A percentile compares a stretch with the other conserved stretches of the same genome.
phyloP scores from a whole-genome alignment of 1,284 basidiomycete species.

The Ceratobasidium sp. region DNA sequence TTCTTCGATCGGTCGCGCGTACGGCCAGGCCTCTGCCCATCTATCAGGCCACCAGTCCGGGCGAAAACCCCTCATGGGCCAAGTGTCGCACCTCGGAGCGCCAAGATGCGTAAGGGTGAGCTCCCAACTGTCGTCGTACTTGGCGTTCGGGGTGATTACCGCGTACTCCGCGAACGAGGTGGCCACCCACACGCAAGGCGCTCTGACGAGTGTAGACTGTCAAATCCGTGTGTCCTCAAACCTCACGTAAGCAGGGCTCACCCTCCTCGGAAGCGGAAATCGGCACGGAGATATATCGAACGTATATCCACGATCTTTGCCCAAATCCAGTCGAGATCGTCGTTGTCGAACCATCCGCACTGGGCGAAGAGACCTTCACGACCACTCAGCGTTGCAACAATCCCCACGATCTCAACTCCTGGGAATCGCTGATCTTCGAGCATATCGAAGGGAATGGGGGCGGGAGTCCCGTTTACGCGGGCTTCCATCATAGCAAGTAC shows the following conservation, averaged over 20 bases:
- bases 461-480: background rate
- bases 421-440: slow-evolving; percentile 1
- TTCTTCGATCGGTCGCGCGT: background rate
- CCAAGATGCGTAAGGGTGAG: background rate
- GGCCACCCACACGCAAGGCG: background rate
- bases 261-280: slow-evolving; percentile 17
- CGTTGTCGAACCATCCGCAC: slow-evolving; percentile 29
- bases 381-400: background rate
- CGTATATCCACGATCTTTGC: background rate
- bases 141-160: background rate
- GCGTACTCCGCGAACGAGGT: slow-evolving; percentile 21
- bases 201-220: background rate
- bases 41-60: slow-evolving; percentile 18
- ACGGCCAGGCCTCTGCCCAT: slow-evolving; percentile 2
- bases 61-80: background rate
- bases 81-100: background rate
- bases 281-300: background rate
- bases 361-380: slow-evolving; percentile 11
- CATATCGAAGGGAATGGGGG: background rate
- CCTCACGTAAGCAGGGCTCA: background rate
- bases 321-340: slow-evolving; percentile 31
- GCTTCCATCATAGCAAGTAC: background rate
- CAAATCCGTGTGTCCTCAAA: background rate
- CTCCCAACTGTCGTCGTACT: slow-evolving; percentile 12
- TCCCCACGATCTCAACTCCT: background rate